Conservation (phyloP, 345 rosid species). For the Pistacia vera region DNA sequence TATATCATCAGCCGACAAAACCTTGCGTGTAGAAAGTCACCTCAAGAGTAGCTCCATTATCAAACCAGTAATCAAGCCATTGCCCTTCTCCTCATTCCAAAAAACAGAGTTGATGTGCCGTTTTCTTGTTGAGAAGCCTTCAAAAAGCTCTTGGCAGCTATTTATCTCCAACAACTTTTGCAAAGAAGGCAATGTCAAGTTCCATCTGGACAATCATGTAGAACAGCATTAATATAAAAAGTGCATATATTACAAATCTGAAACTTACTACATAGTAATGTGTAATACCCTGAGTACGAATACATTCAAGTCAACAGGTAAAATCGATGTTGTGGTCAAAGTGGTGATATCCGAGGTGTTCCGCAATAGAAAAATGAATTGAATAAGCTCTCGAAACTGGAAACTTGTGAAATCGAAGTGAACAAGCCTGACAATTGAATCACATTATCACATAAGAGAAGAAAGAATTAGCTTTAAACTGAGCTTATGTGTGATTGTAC, state of each 20-base stretch:
- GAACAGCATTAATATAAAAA: background rate
- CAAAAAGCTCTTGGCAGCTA: slow-evolving; percentile 41
- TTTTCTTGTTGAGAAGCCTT: slow-evolving; percentile 63
- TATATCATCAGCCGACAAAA: background rate
- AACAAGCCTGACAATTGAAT: background rate
- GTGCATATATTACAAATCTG: background rate
- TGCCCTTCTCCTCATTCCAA: slow-evolving; percentile 76
- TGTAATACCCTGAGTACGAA: slow-evolving; percentile 64
- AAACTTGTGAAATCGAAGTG: background rate
- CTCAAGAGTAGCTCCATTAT: slow-evolving; percentile 25
- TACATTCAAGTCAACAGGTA: slow-evolving; percentile 87
- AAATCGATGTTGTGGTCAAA: slow-evolving; percentile 65
- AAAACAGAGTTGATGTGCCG: slow-evolving; percentile 61
- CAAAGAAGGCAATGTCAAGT: slow-evolving; percentile 72
- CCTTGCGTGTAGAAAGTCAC: slow-evolving; percentile 16
- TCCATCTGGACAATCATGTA: slow-evolving; percentile 69
- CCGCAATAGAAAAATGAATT: slow-evolving; percentile 30
- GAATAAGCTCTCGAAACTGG: background rate
- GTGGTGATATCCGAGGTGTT: slow-evolving; percentile 59
- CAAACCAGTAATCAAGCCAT: slow-evolving; percentile 90
- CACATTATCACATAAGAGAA: background rate
- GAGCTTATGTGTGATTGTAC: background rate
- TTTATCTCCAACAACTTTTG: slow-evolving; percentile 53
- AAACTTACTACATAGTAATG: background rate
- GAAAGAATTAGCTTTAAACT: background rate